Conservation (phyloP, 768 basidiomycete species). For the Rhizopogon vinicolor region DNA sequence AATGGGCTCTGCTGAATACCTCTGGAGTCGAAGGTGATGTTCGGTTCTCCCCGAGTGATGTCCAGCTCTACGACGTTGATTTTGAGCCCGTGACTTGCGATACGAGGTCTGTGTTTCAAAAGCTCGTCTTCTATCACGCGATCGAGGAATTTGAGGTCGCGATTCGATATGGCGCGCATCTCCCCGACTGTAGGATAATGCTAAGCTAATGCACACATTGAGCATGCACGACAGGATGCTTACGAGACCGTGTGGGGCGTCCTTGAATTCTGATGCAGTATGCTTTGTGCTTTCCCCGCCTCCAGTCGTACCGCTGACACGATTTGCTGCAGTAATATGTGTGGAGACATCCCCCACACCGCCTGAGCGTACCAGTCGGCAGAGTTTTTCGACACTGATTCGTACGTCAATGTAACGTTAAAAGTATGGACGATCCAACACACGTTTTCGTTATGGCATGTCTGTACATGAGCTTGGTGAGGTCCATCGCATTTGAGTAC, state of each 20-base stretch:
- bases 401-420: not conserved
- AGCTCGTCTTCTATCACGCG: constrained; percentile 21
- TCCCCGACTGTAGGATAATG: constrained; percentile 11
- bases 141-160: constrained; percentile 24
- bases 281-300: constrained; percentile 20
- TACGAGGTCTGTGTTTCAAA: constrained; percentile 11
- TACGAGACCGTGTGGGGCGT: constrained; percentile 15
- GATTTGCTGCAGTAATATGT: constrained; percentile 22
- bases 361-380: constrained; percentile 15
- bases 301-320: constrained; percentile 25
- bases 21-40: constrained; percentile 16
- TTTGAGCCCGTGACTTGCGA: constrained; percentile 11
- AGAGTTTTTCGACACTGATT: constrained; percentile 18
- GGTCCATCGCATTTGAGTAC: constrained; percentile 13
- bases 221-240: not conserved
- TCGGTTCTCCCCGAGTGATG: constrained; percentile 9
- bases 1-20: constrained; percentile 19
- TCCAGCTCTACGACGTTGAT: constrained; percentile 22
- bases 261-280: constrained; percentile 18
- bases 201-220: not conserved
- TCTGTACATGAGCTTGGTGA: constrained; percentile 15
- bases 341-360: constrained; percentile 23
- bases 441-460: constrained; percentile 22
- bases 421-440: not conserved
- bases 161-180: constrained; percentile 19